Percentiles rank a stretch among this genome's conserved stretches.
phyloP scores from a whole-genome alignment of 106 monocot species.

The Acorus calamus region DNA sequence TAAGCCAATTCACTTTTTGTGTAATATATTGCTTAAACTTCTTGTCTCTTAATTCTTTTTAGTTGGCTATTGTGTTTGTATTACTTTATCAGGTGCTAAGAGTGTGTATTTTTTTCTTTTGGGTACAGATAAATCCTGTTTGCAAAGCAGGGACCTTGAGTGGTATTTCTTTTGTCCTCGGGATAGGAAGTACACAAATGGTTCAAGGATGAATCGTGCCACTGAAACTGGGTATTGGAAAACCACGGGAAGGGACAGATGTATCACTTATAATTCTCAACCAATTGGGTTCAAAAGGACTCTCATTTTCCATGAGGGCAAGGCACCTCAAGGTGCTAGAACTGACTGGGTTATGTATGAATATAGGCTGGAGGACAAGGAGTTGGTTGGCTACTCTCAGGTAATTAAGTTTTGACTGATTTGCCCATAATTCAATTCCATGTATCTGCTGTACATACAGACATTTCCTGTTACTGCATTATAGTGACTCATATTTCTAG shows the following conservation, averaged over 20 bases:
- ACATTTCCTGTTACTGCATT: no score
- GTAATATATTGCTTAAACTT: no score
- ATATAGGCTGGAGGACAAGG: constrained; percentile 44
- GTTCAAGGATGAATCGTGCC: constrained; percentile 48
- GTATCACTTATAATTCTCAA: constrained; percentile 25
- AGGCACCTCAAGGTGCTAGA: constrained; percentile 38
- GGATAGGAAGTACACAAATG: constrained; percentile 42
- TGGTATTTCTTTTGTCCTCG: constrained; percentile 80
- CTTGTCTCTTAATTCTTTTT: no score
- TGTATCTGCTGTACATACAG: no score
- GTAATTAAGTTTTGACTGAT: constrained; percentile 9
- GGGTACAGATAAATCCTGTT: constrained; percentile 46
- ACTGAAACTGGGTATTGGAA: constrained; percentile 73
- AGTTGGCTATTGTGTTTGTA: no score
- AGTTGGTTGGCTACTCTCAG: constrained; percentile 27
- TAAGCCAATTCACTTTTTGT: no score
- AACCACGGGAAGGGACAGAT: constrained; percentile 58
- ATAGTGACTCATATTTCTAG: no score
- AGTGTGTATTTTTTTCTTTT: background rate
- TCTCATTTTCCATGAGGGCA: constrained; percentile 52
- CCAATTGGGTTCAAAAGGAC: constrained; percentile 68
- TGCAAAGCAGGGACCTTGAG: constrained; percentile 41
- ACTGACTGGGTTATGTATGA: constrained; percentile 89
- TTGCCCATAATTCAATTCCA: no score
- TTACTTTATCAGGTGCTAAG: no score